Base-by-base conservation (phyloP, 2,329 filamentous ascomycete species). In the Alternaria sp. region DNA sequence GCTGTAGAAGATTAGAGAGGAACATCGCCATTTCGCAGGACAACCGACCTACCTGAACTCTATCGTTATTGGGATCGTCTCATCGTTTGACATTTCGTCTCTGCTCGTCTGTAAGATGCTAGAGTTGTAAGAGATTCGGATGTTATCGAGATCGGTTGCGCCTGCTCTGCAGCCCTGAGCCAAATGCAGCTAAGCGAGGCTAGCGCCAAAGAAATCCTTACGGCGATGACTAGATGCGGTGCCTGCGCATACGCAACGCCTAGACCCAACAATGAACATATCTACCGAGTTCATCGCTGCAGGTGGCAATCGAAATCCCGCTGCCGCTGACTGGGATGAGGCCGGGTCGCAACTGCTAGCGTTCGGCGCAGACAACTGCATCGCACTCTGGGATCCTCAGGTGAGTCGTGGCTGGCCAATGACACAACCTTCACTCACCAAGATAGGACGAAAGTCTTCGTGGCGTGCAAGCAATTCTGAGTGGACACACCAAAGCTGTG, bases 281-380 rank as follows among this genome's bases (percentile, higher is more conserved):
- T 66, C 66, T 25, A 43, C 71, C 3, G 83, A 85, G 46, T 89
- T 86, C 72, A 84, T 96, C 69, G 90, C 93, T 50, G 89, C 90
- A 66, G 96, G 96, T 64, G 95, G 93, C 50, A 99, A 98, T 80
- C 87, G 95, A 72, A 93, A 98, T 74, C 91, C 95, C 17, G 90
- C 91, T 15, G 92, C 93, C 26, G 94, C 95, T 26, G 95, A 98
- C 82, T 99, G 96, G 96, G 89, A 91, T 76, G 76, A 81, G 19
- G 82, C 86, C 17, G 75, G 79, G 67, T 83, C 83, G 19, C 92
- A 91, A 10, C 78, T 93, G 47, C 84, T 99, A 57, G 96, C 93
- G 28, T 99, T 93, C 82, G 96, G 96, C 30, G 91, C 94, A 9
- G 93, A 96, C 80, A 89, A 90, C 71, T 96, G 96, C 81, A 87